A percentile compares a stretch with the other conserved stretches of the same genome.
Conservation (phyloP, 1,139 yeast genomes). For the Arxiozyma slooffiae region DNA sequence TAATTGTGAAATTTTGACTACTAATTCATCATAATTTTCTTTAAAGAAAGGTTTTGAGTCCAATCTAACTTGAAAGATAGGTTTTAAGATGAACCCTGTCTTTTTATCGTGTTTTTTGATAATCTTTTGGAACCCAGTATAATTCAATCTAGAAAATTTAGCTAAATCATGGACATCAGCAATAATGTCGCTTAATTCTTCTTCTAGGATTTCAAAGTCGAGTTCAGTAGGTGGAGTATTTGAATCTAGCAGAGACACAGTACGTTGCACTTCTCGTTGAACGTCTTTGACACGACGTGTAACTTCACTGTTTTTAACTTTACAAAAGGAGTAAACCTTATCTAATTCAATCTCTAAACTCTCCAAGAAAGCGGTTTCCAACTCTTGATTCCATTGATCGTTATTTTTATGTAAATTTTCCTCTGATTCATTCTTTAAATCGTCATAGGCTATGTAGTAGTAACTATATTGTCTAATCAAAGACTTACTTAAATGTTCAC, state of each 20-base stretch:
- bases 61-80: slow-evolving; percentile 85
- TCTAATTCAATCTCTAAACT: slow-evolving; percentile 73
- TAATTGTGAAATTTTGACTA: slow-evolving; percentile 77
- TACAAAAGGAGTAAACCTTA: slow-evolving; percentile 83
- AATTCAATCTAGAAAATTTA: slow-evolving; percentile 81
- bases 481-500: slow-evolving; percentile 64
- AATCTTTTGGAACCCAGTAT: slow-evolving; percentile 93
- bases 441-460: slow-evolving; percentile 86
- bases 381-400: slow-evolving; percentile 56
- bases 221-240: slow-evolving; percentile 46
- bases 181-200: slow-evolving; percentile 82
- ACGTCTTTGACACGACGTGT: slow-evolving; percentile 72
- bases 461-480: slow-evolving; percentile 76
- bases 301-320: slow-evolving; percentile 77
- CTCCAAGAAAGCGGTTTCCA: slow-evolving; percentile 73
- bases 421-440: slow-evolving; percentile 70
- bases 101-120: slow-evolving; percentile 92
- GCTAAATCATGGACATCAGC: slow-evolving; percentile 97
- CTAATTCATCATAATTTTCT: slow-evolving; percentile 82
- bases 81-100: slow-evolving; percentile 74
- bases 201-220: slow-evolving; percentile 84
- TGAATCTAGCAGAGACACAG: slow-evolving; percentile 43
- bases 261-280: slow-evolving; percentile 56
- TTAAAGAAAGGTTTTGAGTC: slow-evolving; percentile 91
- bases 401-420: slow-evolving; percentile 48